A percentile compares a stretch with the other conserved stretches of the same genome.
These are phyloP conservation scores for Wallemia mellicola DNA, from an alignment of 1,284 basidiomycete species.

Conservation along the genomic window DNA sequence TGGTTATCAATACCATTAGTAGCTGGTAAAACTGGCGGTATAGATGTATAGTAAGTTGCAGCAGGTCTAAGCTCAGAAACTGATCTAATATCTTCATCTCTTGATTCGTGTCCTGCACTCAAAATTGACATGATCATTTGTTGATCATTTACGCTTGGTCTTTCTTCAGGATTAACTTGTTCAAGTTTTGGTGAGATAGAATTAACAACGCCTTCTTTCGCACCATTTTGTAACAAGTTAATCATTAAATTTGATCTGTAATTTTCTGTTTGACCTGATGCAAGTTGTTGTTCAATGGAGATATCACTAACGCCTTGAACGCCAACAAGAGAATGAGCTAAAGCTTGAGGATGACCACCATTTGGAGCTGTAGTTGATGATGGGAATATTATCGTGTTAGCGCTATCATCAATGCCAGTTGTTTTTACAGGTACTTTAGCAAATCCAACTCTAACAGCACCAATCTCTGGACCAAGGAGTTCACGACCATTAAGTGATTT, in stretches of 20 bases:
- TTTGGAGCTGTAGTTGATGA: conserved; percentile 22
- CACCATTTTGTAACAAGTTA: conserved; percentile 62
- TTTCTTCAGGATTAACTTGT: conserved; percentile 28
- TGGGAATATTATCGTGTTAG: conserved; percentile 7
- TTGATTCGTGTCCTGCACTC: conserved; percentile 34
- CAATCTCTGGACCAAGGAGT: conserved; percentile 77
- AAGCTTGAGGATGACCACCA: conserved; percentile 19
- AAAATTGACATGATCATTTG: conserved; percentile 88
- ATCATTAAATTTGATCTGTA: conserved; percentile 69
- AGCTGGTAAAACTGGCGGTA: conserved; percentile 31
- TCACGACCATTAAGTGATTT: conserved; percentile 85
- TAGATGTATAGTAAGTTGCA: conserved; percentile 74
- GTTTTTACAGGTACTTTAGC: conserved; percentile 68
- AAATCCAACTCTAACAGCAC: conserved; percentile 82
- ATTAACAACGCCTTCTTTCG: conserved; percentile 28
- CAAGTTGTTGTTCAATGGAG: conserved; percentile 64
- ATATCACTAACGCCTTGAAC: conserved; percentile 64
- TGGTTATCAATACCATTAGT: conserved; percentile 30
- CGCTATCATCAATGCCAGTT: conserved; percentile 6
- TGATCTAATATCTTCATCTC: conserved; percentile 21
- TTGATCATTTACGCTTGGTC: conserved; percentile 41
- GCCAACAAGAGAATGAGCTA: conserved; percentile 31
- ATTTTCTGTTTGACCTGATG: conserved; percentile 68
- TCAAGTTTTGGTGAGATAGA: conserved; percentile 26
- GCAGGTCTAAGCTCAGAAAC: conserved; percentile 45